Base-by-base conservation (phyloP, 1,284 basidiomycete genomes). In the Ceratobasidium sp. region DNA sequence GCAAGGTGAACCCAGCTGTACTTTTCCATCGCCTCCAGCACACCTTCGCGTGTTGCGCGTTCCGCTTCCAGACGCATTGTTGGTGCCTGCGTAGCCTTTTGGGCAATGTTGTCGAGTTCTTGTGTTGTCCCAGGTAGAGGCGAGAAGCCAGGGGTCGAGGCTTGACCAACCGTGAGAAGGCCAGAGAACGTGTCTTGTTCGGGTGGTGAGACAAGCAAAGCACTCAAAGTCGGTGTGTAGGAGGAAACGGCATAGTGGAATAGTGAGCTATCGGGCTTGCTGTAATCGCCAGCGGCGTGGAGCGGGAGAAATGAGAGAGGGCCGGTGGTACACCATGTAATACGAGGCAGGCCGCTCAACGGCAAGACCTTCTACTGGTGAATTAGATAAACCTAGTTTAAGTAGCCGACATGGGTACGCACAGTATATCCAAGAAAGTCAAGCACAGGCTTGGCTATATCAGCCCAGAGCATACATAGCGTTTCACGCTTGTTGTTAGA, bases 1-100 rank as follows among this genome's bases (percentile, higher is more conserved):
- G 74, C 54, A 16, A 75, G 16, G 29, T 75, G 74, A 9, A 69
- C 56, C 66, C 65, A 75, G 14, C 34, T 27, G 22, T 51, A 13
- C 3, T 41, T 11, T 11, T 72, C 68, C 65, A 75, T 54, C 9
- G 27, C 66, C 1, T 24, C 31, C 19, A 72, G 24, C 0, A 75
- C 74, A 9, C 66, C 58, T 0, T 51, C 31, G 4, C 13, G 11
- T 1, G 46, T 51, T 9, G 65, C 65, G 2, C 34, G 5, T 1
- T 13, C 1, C 6, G 16, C 51, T 14, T 69, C 53, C 7, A 69
- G 37, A 56, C 14, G 16, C 2, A 4, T 27, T 37, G n/a, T n/a
- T 16, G 9, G 51, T 13, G 1, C 31, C 24, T 1, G n/a, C n/a
- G n/a, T n/a, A n/a, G n/a, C n/a, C n/a, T n/a, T n/a, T n/a, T 14